Base-by-base conservation (phyloP, 129 eudicot species). In the Pseudognaphalium luteoalbum region DNA sequence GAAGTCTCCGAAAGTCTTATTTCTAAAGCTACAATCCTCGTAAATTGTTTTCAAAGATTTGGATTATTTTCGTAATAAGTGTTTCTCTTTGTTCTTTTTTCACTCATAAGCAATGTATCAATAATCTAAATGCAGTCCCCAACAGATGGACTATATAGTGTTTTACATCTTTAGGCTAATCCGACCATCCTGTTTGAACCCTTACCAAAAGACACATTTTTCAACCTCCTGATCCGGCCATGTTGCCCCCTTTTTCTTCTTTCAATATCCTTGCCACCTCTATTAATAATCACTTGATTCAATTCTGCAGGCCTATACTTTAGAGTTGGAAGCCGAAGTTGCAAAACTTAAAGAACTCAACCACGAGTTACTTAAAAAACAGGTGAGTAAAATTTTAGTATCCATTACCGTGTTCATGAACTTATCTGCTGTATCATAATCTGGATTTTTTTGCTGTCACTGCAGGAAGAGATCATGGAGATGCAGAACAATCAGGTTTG, bases 311-410 rank as follows among this genome's bases (percentile, higher is more conserved):
- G 98, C 98, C 16, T 92, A 92, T 68, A 92, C 96, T 68, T 81
- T 90, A 73, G 98, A 92, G 73, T 73, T 92, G 86, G 98, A 92
- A 85, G 94, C 91, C 6, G 98, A 92, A 86, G 73, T 92, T 66
- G 90, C 87, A 70, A 90, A 92, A 67, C 94, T 92, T 58, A 92
- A 86, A 81, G 90, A 90, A 85, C 78, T 83, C 9, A 92, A 89
- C 41, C 64, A 87, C 41, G 92, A 86, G 75, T 80, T 92, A 81
- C 86, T 76, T 81, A 86, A 78, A 58, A 90, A 92, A 80, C 96
- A 92, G 96, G 98, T 82, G 79, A 57, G 34, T 72, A 39, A 35
- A 39, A 12, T 2, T 66, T 50, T 15, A 22, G 37, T 20, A 42
- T 20, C 19, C 41, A 51, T 66, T 54, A 42, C 11, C 34, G 5